Conservation (phyloP, 441 rosid genomes). For the Gossypium trilobum region DNA sequence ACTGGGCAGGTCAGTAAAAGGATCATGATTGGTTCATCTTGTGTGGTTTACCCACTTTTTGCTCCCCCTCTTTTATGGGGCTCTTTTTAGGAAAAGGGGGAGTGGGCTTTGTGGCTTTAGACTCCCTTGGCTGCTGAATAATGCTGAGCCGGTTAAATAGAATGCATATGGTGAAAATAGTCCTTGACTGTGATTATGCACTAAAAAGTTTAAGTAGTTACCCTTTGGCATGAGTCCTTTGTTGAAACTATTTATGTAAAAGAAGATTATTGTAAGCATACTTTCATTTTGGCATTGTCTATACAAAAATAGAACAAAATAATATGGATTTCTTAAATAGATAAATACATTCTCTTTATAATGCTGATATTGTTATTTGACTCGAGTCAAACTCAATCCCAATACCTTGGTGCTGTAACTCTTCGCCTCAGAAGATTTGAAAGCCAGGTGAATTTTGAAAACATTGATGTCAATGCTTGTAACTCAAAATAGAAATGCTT, state of each 20-base stretch:
- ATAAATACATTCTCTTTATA: background rate
- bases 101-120: background rate
- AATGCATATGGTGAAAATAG: background rate
- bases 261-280: background rate
- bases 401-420: background rate
- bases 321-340: background rate
- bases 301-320: background rate
- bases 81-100: background rate
- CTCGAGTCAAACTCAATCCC: background rate
- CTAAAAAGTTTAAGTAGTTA: background rate
- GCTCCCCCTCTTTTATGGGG: background rate
- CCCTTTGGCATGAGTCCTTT: background rate
- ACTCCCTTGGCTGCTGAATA: background rate
- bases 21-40: background rate
- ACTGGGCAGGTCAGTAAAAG: slow-evolving; percentile 70
- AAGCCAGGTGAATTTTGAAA: background rate
- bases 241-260: background rate
- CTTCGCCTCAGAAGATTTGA: background rate
- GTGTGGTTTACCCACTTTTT: background rate
- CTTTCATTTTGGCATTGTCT: background rate
- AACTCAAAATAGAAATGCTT: background rate
- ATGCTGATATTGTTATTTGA: background rate
- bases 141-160: background rate
- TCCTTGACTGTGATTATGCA: background rate
- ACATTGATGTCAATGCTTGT: background rate